These are phyloP conservation scores for Drechslerella dactyloides DNA, from an alignment of 2,329 filamentous ascomycete genomes.

Conservation along the genomic window DNA sequence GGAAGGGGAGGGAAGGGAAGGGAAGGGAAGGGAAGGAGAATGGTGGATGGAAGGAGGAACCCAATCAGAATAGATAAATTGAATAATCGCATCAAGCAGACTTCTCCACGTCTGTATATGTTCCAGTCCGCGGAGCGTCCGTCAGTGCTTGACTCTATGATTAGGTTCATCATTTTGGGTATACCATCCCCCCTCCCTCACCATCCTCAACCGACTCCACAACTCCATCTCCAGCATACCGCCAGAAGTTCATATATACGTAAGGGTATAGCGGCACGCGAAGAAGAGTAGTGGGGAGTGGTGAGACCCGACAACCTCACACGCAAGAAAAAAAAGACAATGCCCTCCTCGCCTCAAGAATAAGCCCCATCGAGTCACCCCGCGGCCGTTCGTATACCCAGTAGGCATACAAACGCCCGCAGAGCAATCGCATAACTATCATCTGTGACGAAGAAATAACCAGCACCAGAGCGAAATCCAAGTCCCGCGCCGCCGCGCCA, in stretches of 20 bases:
- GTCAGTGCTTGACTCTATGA: conserved; percentile 99
- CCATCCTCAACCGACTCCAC: too few species aligned
- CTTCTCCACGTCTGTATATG: conserved; percentile 48
- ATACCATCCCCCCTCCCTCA: conserved; percentile 5
- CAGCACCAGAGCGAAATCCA: conserved; percentile 54
- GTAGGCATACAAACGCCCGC: conserved; percentile 55
- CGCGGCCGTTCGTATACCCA: too few species aligned
- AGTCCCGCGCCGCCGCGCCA: conserved; percentile 54
- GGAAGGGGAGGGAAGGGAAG: neutral
- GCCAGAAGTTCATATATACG: conserved; percentile 60
- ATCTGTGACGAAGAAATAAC: conserved; percentile 77
- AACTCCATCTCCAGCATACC: neutral
- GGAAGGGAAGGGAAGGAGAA: neutral
- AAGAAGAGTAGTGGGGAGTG: conserved; percentile 61
- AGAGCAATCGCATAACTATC: conserved; percentile 98
- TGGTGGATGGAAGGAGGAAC: conserved; percentile 4
- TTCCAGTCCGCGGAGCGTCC: conserved; percentile 42
- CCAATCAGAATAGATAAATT: conserved; percentile 44
- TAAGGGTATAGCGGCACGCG: conserved; percentile 53
- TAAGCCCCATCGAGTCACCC: conserved; percentile 99
- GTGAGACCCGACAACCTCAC: conserved; percentile 52
- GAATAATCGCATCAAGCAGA: conserved; percentile 49
- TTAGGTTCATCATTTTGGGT: conserved; percentile 81
- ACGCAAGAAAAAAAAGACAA: conserved; percentile 14
- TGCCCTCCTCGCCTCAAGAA: conserved; percentile 97